These are phyloP conservation scores for Phytophthora ohioensis DNA, from an alignment of 352 stramenopile species.

Conservation along the genomic window DNA sequence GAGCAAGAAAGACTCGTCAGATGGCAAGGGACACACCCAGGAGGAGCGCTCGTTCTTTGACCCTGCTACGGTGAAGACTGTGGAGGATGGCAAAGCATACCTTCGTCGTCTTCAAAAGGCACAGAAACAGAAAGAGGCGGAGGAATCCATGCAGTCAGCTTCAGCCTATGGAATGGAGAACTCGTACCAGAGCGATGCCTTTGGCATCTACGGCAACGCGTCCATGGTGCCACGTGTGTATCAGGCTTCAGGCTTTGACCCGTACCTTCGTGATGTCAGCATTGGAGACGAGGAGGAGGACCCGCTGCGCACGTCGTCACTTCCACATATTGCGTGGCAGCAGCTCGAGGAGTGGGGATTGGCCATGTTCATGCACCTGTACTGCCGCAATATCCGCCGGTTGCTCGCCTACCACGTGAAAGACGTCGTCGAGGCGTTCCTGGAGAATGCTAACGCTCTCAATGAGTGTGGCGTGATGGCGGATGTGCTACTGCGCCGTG, in stretches of 20 bases:
- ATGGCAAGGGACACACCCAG: slow-evolving; percentile 21
- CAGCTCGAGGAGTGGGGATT: slow-evolving; percentile 82
- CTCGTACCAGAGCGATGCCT: slow-evolving; percentile 63
- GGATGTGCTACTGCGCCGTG: slow-evolving; percentile 76
- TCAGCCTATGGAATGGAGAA: slow-evolving; percentile 56
- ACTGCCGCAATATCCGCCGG: slow-evolving; percentile 83
- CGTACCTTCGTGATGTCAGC: slow-evolving; percentile 64
- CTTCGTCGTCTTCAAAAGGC: slow-evolving; percentile 67
- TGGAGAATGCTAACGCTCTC: slow-evolving; percentile 83
- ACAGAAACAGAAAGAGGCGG: slow-evolving; percentile 60
- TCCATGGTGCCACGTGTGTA: slow-evolving; percentile 82
- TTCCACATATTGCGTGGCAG: slow-evolving; percentile 77
- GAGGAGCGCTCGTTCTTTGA: slow-evolving; percentile 82
- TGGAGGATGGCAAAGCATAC: slow-evolving; percentile 81
- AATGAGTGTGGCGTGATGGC: slow-evolving; percentile 83
- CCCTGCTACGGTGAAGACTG: slow-evolving; percentile 60
- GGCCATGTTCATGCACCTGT: slow-evolving; percentile 89
- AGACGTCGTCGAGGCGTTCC: slow-evolving; percentile 83
- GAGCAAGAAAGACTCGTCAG: slow-evolving; percentile 40
- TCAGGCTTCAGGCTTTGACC: slow-evolving; percentile 86
- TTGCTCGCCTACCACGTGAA: slow-evolving; percentile 88
- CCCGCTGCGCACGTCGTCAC: slow-evolving; percentile 75
- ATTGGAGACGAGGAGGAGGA: slow-evolving; percentile 74
- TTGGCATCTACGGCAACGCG: slow-evolving; percentile 75
- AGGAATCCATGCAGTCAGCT: slow-evolving; percentile 58